Evolutionary conservation across 164 flowering plant species (phyloP), one percentile per base, ranked within the genome.

Genomic region (Chimonanthus salicifolius): DNA sequence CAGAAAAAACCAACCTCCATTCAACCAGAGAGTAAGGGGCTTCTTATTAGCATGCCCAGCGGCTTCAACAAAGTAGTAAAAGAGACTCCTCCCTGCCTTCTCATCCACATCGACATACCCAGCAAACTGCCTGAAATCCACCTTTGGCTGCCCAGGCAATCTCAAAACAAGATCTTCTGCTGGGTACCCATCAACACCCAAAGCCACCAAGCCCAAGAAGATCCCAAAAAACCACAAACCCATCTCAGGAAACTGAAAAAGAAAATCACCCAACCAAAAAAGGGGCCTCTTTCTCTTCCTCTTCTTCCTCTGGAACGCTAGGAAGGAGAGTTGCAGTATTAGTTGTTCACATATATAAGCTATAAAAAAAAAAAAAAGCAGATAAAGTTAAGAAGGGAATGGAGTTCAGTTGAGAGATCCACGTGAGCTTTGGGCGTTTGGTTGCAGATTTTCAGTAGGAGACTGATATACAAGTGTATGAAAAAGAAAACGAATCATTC

Each of bases 51-150:
- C 84, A 60, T 89, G 82, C n/a, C 73, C 72, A 5, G 87, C 88
- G 48, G 97, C 97, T 78, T 94, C 97, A 72, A 86, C 97, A 83
- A 90, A 94, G 78, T 91, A 92, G 75, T 94, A 94, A 83, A 94
- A 92, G 83, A 94, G 80, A 78, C 99, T 94, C 84, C 88, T 89
- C 66, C 97, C 97, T 54, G 80, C 63, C 74, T 90, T 87, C 50
- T 79, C 74, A 87, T 94, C 94, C 48, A 94, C 91, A 80, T 88
- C 91, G 71, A 94, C 82, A 74, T 92, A 91, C 74, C 99, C 99
- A 72, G 94, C 89, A 82, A 79, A 94, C 73, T 94, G 99, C 78
- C 82, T 88, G 83, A 94, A 94, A 20, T 77, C 84, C 69, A 92
- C 99, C 68, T 74, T 73, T 0, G 99, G 99, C 63, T 94, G 99